phyloP scores from a whole-genome alignment of 2,329 filamentous ascomycete genomes.

The Hypomyces perniciosus region DNA sequence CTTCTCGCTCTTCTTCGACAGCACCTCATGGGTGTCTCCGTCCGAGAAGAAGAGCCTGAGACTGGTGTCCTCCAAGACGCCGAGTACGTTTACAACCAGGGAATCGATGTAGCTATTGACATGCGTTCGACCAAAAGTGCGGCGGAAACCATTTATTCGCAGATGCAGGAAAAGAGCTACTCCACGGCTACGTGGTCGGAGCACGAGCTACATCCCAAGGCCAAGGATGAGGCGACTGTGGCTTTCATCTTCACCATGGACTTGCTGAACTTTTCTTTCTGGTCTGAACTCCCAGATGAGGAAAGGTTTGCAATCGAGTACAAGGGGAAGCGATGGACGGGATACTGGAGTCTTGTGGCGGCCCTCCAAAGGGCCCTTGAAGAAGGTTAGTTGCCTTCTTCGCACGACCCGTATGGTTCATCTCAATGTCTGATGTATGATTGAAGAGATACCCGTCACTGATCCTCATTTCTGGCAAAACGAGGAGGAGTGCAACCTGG shows the following conservation, averaged over 20 bases:
- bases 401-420: background rate
- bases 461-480: slow-evolving; percentile 81
- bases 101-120: slow-evolving; percentile 86
- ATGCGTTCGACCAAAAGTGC: slow-evolving; percentile 77
- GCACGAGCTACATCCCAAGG: slow-evolving; percentile 83
- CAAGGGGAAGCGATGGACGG: slow-evolving; percentile 75
- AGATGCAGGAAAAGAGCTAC: slow-evolving; percentile 81
- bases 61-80: slow-evolving; percentile 78
- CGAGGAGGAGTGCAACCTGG: slow-evolving; percentile 68
- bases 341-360: slow-evolving; percentile 92
- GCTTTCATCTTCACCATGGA: slow-evolving; percentile 98
- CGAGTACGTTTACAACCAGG: slow-evolving; percentile 84
- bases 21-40: slow-evolving; percentile 59
- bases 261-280: slow-evolving; percentile 93
- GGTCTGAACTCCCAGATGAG: slow-evolving; percentile 66
- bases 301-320: slow-evolving; percentile 82
- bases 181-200: slow-evolving; percentile 80
- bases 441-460: slow-evolving; percentile 51
- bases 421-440: background rate
- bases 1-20: slow-evolving; percentile 80
- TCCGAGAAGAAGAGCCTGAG: slow-evolving; percentile 56
- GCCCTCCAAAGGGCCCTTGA: slow-evolving; percentile 80
- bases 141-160: slow-evolving; percentile 67
- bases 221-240: slow-evolving; percentile 71
- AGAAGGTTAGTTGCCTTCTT: slow-evolving; percentile 50